Percentiles rank a stretch among this genome's conserved stretches.
phyloP scores from a whole-genome alignment of 1,139 yeast genomes.

The Citeromyces hawaiiensis region DNA sequence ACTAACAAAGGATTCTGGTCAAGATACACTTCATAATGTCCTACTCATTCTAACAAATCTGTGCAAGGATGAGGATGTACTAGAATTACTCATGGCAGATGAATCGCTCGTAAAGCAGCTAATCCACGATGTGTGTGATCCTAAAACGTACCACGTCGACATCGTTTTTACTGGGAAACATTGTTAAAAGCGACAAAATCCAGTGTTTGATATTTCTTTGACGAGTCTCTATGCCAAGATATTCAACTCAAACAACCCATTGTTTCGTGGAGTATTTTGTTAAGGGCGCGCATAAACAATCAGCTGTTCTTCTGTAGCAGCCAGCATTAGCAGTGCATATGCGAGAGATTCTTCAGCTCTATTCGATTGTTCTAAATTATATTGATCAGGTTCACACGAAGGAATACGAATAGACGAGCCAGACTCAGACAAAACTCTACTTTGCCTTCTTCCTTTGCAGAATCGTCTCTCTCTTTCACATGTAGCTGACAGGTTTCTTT shows the following conservation, averaged over 20 bases:
- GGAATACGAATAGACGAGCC: no score
- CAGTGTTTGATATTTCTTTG: constrained; percentile 29
- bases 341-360: no score
- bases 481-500: no score
- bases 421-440: no score
- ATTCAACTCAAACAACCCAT: constrained; percentile 44
- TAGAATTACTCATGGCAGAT: constrained; percentile 56
- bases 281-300: constrained; percentile 70
- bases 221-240: constrained; percentile 18
- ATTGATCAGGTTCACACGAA: no score
- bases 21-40: constrained; percentile 46
- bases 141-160: constrained; percentile 59
- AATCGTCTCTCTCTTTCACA: no score
- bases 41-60: constrained; percentile 72
- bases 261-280: constrained; percentile 87
- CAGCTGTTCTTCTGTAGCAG: no score
- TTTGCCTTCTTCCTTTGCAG: no score
- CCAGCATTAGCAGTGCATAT: no score
- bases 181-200: constrained; percentile 67
- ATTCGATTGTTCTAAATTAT: no score
- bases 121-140: constrained; percentile 37
- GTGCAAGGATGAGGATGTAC: constrained; percentile 57
- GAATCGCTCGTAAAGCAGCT: constrained; percentile 41
- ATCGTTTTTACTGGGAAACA: constrained; percentile 66
- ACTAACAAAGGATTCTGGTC: constrained; percentile 21